These are phyloP conservation scores for Ascochyta lentis DNA, from an alignment of 2,329 filamentous ascomycete genomes.

Conservation along the genomic window DNA sequence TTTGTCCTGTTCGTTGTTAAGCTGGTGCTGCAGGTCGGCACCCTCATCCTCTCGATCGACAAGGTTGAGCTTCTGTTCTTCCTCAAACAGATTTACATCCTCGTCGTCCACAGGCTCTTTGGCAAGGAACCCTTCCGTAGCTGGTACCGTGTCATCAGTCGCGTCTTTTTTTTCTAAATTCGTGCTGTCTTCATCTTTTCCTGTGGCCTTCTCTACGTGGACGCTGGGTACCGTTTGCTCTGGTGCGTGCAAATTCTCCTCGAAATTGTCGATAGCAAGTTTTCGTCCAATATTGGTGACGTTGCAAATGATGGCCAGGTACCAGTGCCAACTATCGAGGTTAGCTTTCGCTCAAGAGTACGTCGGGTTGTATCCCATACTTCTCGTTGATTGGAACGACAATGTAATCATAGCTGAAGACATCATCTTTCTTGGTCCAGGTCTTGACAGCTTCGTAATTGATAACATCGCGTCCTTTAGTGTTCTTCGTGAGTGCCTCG, in stretches of 20 bases:
- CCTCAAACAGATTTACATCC: constrained; percentile 31
- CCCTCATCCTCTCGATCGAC: constrained; percentile 27
- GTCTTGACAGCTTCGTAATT: constrained; percentile 85
- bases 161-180: background rate
- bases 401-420: constrained; percentile 87
- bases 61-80: constrained; percentile 27
- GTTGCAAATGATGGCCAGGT: constrained; percentile 93
- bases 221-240: background rate
- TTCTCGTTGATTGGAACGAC: constrained; percentile 90
- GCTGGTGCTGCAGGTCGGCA: background rate
- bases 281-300: constrained; percentile 66
- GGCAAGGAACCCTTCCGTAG: background rate
- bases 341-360: constrained; percentile 5
- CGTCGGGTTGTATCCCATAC: constrained; percentile 20
- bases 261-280: constrained; percentile 21
- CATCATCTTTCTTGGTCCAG: constrained; percentile 86
- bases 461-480: constrained; percentile 60
- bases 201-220: background rate
- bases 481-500: constrained; percentile 70
- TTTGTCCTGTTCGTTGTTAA: background rate
- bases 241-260: background rate
- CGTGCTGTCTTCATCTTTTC: background rate
- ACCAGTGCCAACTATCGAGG: constrained; percentile 72
- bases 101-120: constrained; percentile 3
- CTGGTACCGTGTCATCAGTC: background rate